These are phyloP conservation scores for Cryoendolithus antarcticus DNA, from an alignment of 2,329 filamentous ascomycete species.

Conservation along the genomic window DNA sequence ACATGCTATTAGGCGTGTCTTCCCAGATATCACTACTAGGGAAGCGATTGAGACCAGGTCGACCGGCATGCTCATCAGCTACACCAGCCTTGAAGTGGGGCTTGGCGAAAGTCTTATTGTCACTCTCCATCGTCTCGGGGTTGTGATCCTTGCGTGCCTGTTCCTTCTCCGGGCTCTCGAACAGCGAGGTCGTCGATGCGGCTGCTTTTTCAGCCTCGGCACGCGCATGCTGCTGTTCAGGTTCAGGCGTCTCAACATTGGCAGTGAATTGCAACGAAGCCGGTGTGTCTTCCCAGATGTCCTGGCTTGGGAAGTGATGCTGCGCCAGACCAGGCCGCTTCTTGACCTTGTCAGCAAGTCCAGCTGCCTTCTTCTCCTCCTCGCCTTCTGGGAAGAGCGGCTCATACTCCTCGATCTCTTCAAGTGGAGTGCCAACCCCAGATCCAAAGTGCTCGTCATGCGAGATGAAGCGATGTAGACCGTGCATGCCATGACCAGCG, in stretches of 20 bases:
- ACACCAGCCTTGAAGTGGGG: conserved; percentile 45
- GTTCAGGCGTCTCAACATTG: conserved; percentile 67
- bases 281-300: conserved; percentile 95
- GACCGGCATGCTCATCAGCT: conserved; percentile 31
- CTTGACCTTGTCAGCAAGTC: conserved; percentile 41
- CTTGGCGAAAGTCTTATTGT: conserved; percentile 46
- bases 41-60: conserved; percentile 57
- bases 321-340: conserved; percentile 39
- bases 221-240: conserved; percentile 28
- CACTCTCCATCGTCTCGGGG: conserved; percentile 25
- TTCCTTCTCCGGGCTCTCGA: conserved; percentile 38
- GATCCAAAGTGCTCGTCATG: conserved; percentile 35
- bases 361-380: conserved; percentile 37
- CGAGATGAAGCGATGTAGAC: conserved; percentile 42
- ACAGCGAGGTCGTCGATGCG: conserved; percentile 18
- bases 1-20: conserved; percentile 73
- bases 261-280: conserved; percentile 65
- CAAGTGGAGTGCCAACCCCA: conserved; percentile 53
- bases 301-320: conserved; percentile 77
- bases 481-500: conserved; percentile 30
- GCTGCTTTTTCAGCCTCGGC: conserved; percentile 8
- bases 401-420: conserved; percentile 88
- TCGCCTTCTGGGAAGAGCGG: conserved; percentile 67
- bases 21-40: conserved; percentile 93
- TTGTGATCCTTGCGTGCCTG: conserved; percentile 32